Evolutionary conservation across 2,329 filamentous ascomycete species (phyloP).

Genomic region (Ophiostoma perfectum): DNA sequence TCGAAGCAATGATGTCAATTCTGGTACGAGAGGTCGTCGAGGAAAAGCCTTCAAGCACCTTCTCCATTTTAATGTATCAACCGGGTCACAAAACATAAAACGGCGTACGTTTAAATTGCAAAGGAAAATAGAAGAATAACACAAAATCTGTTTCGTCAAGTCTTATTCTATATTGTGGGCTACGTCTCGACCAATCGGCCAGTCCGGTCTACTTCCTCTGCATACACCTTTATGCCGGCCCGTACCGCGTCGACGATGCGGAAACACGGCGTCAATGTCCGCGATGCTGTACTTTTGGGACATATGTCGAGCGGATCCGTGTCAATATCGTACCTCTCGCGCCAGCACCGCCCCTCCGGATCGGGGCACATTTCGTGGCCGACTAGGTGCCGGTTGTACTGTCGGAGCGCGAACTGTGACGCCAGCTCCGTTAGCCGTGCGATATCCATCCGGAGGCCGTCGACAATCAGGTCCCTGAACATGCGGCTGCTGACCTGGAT

Average conservation of each 20-base stretch:
- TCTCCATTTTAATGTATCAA: too few relatives aligned
- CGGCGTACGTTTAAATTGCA: too few relatives aligned
- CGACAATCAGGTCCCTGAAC: constrained; percentile 3
- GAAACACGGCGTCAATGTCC: constrained; percentile 20
- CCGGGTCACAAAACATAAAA: too few relatives aligned
- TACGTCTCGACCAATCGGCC: neutral
- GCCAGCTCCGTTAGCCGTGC: constrained; percentile 17
- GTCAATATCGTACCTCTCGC: constrained; percentile 21
- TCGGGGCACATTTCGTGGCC: constrained; percentile 21
- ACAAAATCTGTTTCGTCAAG: too few relatives aligned
- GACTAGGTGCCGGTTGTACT: constrained; percentile 21
- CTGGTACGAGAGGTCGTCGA: too few relatives aligned
- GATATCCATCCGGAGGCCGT: constrained; percentile 14
- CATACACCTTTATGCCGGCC: constrained; percentile 15
- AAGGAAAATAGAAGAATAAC: too few relatives aligned
- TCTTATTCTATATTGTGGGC: neutral
- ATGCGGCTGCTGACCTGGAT: constrained; percentile 10
- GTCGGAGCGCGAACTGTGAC: constrained; percentile 15
- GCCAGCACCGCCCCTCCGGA: constrained; percentile 18
- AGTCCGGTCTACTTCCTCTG: neutral
- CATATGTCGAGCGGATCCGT: constrained; percentile 21
- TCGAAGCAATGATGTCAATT: too few relatives aligned
- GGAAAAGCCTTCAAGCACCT: too few relatives aligned
- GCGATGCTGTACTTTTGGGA: constrained; percentile 17
- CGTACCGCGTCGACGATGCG: constrained; percentile 18